Evolutionary conservation across 495 filamentous ascomycete species (phyloP), one percentile per base, ranked within the genome.

Genomic region (Pyronema domesticum): DNA sequence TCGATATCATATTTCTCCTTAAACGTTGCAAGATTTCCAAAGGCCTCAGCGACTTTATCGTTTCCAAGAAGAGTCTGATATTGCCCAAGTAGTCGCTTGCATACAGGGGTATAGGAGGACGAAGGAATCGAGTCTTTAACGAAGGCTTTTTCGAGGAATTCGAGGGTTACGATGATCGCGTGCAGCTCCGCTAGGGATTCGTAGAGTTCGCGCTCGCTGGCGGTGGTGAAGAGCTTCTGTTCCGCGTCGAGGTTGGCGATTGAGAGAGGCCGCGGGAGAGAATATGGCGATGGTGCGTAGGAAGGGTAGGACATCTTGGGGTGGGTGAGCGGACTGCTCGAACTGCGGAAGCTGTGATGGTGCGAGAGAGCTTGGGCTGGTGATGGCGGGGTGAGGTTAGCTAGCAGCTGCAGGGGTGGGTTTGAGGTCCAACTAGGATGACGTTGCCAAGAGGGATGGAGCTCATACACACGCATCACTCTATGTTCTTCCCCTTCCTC

Each of bases 131-230:
- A 89, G 73, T 99, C 91, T 68, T 93, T 89, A 45, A 96, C 81
- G 71, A 89, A 96, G 11, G 91, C 93, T 66, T 93, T 95, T 63
- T 99, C 91, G 6, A 99, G 74, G 51, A 89, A 89, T 63, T 99
- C 91, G 17, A 99, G 72, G 0, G 91, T 95, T 55, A 95, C 77
- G 18, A 96, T 89, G 55, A 99, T 95, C 70, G 87, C 93, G 70
- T 96, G 96, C 48, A 99, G 81, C 64, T 99, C 91, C 48, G 89
- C 91, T 9, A 99, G 77, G 1, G 91, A 95, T 64, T 95, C 91
- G 70, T 94, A 85, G 3, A 96, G 78, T 64, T 96, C 89, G 23
- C 89, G 80, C 68, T 95, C 86, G 33, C 82, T 81, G 48, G 84
- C 79, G 19, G 80, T 93, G 6, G 83, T 80, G 47, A 85, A 75